A percentile compares a stretch with the other conserved stretches of the same genome.
phyloP scores from a whole-genome alignment of 1,139 yeast species.

The Taiozyma sp. region DNA sequence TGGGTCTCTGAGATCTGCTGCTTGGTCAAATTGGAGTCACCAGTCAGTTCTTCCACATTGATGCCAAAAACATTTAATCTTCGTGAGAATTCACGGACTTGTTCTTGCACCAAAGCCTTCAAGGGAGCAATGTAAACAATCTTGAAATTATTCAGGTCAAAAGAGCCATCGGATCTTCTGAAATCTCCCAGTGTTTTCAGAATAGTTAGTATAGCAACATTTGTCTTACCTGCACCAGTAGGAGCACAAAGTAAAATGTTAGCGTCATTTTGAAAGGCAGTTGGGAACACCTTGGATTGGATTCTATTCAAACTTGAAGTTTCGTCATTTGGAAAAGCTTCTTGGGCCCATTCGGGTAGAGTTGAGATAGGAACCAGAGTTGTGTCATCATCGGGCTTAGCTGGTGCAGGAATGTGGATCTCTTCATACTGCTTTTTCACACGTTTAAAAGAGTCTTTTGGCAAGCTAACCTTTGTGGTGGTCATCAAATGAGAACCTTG shows the following conservation, averaged over 20 bases:
- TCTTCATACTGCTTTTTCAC: conserved; percentile 75
- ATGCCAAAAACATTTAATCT: conserved; percentile 64
- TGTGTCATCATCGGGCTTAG: conserved; percentile 36
- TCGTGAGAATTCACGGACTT: conserved; percentile 78
- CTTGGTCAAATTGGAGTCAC: conserved; percentile 77
- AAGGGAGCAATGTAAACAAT: conserved; percentile 91
- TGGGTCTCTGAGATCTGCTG: conserved; percentile 78
- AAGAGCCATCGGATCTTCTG: conserved; percentile 41
- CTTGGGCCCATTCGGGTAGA: conserved; percentile 78
- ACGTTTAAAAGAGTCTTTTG: conserved; percentile 78
- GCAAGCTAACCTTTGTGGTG: conserved; percentile 61
- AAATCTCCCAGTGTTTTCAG: conserved; percentile 55
- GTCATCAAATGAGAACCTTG: conserved; percentile 71
- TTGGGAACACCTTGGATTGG: conserved; percentile 78
- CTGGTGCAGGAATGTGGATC: conserved; percentile 80
- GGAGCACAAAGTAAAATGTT: conserved; percentile 91
- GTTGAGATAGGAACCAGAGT: conserved; percentile 53
- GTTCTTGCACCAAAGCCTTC: conserved; percentile 94
- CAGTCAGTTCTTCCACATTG: conserved; percentile 81
- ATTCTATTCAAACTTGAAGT: conserved; percentile 68
- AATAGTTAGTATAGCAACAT: conserved; percentile 82
- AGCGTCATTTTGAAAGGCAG: conserved; percentile 64
- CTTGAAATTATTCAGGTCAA: conserved; percentile 57
- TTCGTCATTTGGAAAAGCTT: conserved; percentile 67
- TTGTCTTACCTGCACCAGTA: conserved; percentile 98